Evolutionary conservation across 1,139 yeast genomes (phyloP).

Genomic region (Suhomyces bolitotheri): DNA sequence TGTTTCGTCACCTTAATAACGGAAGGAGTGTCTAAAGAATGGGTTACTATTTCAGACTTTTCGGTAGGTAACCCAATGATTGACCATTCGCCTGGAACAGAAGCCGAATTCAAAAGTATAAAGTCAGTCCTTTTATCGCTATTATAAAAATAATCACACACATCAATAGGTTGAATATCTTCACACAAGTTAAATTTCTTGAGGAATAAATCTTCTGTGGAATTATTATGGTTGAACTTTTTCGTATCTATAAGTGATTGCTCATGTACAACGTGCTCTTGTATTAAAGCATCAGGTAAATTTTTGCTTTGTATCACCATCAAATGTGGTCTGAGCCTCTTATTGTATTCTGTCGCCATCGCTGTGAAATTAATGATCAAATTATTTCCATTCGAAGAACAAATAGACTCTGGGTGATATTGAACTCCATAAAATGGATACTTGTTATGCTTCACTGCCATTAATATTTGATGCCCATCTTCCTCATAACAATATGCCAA

Average conservation of each 20-base stretch:
- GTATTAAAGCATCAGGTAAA: constrained; percentile 14
- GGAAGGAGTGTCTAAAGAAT: constrained; percentile 50
- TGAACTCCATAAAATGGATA: constrained; percentile 91
- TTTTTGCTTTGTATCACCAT: constrained; percentile 2
- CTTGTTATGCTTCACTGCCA: constrained; percentile 70
- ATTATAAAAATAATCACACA: constrained; percentile 48
- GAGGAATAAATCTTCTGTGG: constrained; percentile 13
- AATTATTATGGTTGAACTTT: constrained; percentile 4
- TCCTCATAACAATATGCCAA: constrained; percentile 54
- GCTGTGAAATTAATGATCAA: constrained; percentile 64
- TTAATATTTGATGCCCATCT: constrained; percentile 45
- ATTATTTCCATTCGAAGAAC: constrained; percentile 66
- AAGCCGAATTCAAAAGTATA: constrained; percentile 69
- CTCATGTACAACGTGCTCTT: constrained; percentile 21
- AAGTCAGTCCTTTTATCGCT: constrained; percentile 36
- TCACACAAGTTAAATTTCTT: constrained; percentile 19
- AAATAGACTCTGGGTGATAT: constrained; percentile 94
- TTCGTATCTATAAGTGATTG: constrained; percentile 17
- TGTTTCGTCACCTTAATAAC: constrained; percentile 22
- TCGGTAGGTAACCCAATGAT: constrained; percentile 71
- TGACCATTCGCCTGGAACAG: constrained; percentile 84
- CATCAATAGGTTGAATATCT: constrained; percentile 34
- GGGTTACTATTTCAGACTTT: constrained; percentile 61
- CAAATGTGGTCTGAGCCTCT: constrained; percentile 14
- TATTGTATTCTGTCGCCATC: constrained; percentile 47